Evolutionary conservation across 2,329 filamentous ascomycete genomes (phyloP), one percentile per base, ranked within the genome.

Genomic region (Xylariaceae sp.): DNA sequence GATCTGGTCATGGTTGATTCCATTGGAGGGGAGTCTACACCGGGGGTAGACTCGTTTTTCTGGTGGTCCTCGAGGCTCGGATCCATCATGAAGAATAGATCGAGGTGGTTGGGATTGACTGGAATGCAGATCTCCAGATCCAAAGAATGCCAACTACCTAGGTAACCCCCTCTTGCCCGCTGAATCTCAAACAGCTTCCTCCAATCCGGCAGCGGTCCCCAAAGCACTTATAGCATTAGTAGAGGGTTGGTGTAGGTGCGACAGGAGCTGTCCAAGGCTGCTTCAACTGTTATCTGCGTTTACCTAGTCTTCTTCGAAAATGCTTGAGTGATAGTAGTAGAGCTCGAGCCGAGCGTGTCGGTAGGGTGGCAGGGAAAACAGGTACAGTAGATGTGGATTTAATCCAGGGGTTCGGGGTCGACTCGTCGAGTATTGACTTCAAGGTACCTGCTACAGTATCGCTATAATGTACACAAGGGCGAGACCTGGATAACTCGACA

Each of bases 71-170:
- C 65, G 28, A 60, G 57, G 55, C 63, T 56, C 55, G 60, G 58
- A 50, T 70, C 69, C 70, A 71, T 72, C 48, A 56, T 53, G 67
- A 65, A 59, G 31, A 41, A 58, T 9, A 16, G 26, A 43, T 46
- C 43, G 58, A 61, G 58, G 64, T 65, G 62, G 64, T 65, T 59
- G 64, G 64, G 59, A 56, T 29, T 51, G 56, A 58, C 64, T 67
- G 67, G 68, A 70, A 71, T 69, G 69, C 52, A 56, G 55, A 50
- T 69, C 64, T 65, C 56, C 54, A 63, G 44, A 53, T 59, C 40
- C 41, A 59, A 66, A 63, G 61, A 67, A 67, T 66, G 66, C 63
- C 58, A 60, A 60, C 57, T n/a, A 16, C 33, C 6, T 6, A 6
- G 33, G 7, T 57, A 57, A 55, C 45, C 58, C 56, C 61, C 52